Evolutionary conservation across 2,329 filamentous ascomycete species (phyloP), one percentile per base, ranked within the genome.

Genomic region (Neonectria coccinea): DNA sequence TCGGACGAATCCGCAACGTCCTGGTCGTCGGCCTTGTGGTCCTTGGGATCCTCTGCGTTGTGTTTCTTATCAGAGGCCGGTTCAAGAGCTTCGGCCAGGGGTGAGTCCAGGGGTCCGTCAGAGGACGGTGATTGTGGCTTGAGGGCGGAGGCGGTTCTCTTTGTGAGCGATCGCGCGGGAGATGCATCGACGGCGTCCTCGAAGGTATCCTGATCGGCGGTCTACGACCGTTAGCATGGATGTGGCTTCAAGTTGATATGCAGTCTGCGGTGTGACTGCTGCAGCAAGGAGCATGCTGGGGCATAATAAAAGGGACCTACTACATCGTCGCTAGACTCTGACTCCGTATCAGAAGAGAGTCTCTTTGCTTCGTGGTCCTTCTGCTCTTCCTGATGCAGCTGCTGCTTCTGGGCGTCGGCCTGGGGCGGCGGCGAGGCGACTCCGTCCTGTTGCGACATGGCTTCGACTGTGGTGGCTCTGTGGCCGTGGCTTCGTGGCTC

Each of bases 101-200:
- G 60, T 27, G 67, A 58, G 33, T 70, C 63, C 5, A 52, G 56
- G 36, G 55, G 27, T 18, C 60, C 42, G 18, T 69, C 65, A 27
- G 72, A 67, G 33, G 65, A 59, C 39, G 73, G 61, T n/a, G 73
- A 62, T 55, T 69, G 75, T 25, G 75, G 74, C 64, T 78, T 81
- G 42, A 79, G 72, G 50, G 76, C 68, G 18, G 79, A 79, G 5
- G 73, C 69, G 57, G 75, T 71, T 75, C 84, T 80, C 70, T 83
- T 83, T 41, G 86, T 89, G 66, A 93, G 79, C 27, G 91, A 93
- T 65, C 91, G 87, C 56, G 87, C 82, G 36, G 88, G 89, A 50
- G 83, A 79, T 62, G 84, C 87, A 78, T 92, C 91, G 71, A 88
- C 82, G 59, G 92, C 93, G 83, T 97, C 93, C 81, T 97, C 93